Conservation (phyloP, 2,329 filamentous ascomycete species). For the Cercospora canescens region DNA sequence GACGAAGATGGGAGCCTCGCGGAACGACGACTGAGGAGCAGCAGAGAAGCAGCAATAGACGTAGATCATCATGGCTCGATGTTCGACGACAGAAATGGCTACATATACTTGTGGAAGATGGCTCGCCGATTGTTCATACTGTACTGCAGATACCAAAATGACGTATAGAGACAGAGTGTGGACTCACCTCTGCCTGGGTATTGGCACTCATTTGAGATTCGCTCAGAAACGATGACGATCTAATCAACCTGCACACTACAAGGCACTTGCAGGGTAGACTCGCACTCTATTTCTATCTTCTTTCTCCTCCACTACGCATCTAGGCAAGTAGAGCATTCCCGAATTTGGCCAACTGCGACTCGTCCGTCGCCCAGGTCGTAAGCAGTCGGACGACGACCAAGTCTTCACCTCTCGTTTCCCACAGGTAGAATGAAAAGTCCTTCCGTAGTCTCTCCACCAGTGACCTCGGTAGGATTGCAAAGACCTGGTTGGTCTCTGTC, state of each 20-base stretch:
- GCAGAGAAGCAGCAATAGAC: neutral
- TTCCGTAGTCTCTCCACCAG: conserved; percentile 1
- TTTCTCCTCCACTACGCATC: too few relatives aligned
- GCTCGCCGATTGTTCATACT: neutral
- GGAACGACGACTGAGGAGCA: neutral
- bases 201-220: neutral
- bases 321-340: neutral
- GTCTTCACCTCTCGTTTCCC: conserved; percentile 5
- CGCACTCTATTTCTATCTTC: neutral
- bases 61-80: neutral
- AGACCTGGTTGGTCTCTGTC: conserved; percentile 9
- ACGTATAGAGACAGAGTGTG: neutral
- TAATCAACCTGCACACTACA: neutral
- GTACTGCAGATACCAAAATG: neutral
- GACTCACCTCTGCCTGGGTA: neutral
- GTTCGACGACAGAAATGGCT: neutral
- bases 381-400: conserved; percentile 4
- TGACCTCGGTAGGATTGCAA: conserved; percentile 1
- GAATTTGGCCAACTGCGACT: conserved; percentile 2
- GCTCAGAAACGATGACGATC: neutral
- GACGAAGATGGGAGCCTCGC: conserved; percentile 41
- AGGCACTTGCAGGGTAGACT: neutral
- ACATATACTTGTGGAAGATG: neutral
- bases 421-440: conserved; percentile 4
- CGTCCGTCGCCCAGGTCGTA: conserved; percentile 6